A percentile compares a stretch with the other conserved stretches of the same genome.
Evolutionary conservation across 2,329 filamentous ascomycete species (phyloP).

Genomic region (Cladorrhinum sp.): DNA sequence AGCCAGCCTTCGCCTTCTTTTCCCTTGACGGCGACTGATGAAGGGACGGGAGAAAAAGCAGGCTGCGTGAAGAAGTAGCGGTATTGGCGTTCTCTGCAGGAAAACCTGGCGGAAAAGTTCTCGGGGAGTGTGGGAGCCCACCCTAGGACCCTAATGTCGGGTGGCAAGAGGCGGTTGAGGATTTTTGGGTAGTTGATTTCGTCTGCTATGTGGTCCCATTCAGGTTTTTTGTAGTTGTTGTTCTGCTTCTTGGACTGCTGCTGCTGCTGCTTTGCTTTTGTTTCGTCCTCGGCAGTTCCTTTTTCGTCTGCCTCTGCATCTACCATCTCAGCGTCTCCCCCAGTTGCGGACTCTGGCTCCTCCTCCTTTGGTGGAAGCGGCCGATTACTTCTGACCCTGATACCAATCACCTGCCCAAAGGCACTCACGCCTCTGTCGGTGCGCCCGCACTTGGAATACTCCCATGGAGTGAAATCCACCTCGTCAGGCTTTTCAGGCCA

Average conservation of each 20-base stretch:
- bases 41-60: conserved; percentile 67
- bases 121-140: conserved; percentile 84
- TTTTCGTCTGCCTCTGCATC: conserved; percentile 10
- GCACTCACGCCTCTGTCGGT: conserved; percentile 93
- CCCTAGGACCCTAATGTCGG: conserved; percentile 84
- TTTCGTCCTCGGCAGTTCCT: conserved; percentile 12
- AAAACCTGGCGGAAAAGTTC: conserved; percentile 87
- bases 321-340: conserved; percentile 14
- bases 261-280: conserved; percentile 9
- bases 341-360: conserved; percentile 18
- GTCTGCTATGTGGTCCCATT: conserved; percentile 59
- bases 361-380: conserved; percentile 46
- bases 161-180: conserved; percentile 82
- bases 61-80: conserved; percentile 98
- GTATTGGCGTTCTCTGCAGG: conserved; percentile 86
- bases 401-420: conserved; percentile 89
- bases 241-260: background rate
- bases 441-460: conserved; percentile 92
- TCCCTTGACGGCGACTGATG: conserved; percentile 25
- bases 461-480: conserved; percentile 77
- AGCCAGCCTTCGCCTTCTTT: conserved; percentile 66
- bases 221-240: conserved; percentile 24
- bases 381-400: conserved; percentile 76
- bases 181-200: conserved; percentile 82
- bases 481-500: conserved; percentile 61